Evolutionary conservation across 2,329 filamentous ascomycete genomes (phyloP).

Genomic region (Alternaria gansuensis): DNA sequence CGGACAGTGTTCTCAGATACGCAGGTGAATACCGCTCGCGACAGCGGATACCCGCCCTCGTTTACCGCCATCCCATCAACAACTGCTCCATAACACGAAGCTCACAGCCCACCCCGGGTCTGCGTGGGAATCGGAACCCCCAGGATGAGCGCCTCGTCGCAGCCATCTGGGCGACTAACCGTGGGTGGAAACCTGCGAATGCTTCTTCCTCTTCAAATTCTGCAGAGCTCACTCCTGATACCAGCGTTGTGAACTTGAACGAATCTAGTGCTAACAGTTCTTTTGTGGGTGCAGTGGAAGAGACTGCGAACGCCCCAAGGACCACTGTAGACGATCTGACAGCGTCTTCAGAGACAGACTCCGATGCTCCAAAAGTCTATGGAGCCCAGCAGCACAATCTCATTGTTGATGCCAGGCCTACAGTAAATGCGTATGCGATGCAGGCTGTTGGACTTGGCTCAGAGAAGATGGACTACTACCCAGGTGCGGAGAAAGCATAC

Average conservation of each 20-base stretch:
- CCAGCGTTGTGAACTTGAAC: slow-evolving; percentile 46
- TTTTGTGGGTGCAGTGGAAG: slow-evolving; percentile 45
- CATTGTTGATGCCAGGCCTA: slow-evolving; percentile 94
- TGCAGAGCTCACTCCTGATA: slow-evolving; percentile 42
- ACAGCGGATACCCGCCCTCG: slow-evolving; percentile 84
- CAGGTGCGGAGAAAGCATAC: slow-evolving; percentile 88
- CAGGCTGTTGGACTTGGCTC: slow-evolving; percentile 92
- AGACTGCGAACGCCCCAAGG: slow-evolving; percentile 29
- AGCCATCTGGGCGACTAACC: slow-evolving; percentile 82
- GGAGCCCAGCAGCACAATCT: slow-evolving; percentile 93
- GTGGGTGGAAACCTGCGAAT: slow-evolving; percentile 47
- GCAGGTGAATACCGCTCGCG: slow-evolving; percentile 89
- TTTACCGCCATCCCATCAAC: slow-evolving; percentile 95
- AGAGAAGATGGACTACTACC: slow-evolving; percentile 98
- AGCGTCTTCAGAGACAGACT: slow-evolving; percentile 51
- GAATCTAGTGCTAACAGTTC: slow-evolving; percentile 48
- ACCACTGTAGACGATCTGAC: slow-evolving; percentile 41
- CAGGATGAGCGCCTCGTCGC: slow-evolving; percentile 95
- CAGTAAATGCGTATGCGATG: slow-evolving; percentile 93
- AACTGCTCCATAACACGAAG: slow-evolving; percentile 96
- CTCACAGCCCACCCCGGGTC: slow-evolving; percentile 88
- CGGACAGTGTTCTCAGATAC: slow-evolving; percentile 96
- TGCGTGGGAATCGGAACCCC: slow-evolving; percentile 86
- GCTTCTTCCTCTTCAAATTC: slow-evolving; percentile 37
- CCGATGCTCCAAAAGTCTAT: slow-evolving; percentile 66